These are phyloP conservation scores for Draba incana DNA, from an alignment of 345 rosid species.

Conservation along the genomic window DNA sequence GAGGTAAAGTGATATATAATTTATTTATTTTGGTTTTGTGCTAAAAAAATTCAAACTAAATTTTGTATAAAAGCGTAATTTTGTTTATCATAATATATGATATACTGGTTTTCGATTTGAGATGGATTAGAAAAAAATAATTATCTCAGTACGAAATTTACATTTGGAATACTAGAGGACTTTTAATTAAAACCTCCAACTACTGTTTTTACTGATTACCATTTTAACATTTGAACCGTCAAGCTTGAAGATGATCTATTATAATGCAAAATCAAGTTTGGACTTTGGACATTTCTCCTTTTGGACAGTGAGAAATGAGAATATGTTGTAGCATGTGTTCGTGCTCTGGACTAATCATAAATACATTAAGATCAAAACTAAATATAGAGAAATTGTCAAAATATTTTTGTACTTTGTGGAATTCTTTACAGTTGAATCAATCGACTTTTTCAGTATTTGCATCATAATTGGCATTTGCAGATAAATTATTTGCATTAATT, in stretches of 20 bases:
- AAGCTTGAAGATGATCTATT: constrained; percentile 18
- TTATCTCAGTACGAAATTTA: too few relatives aligned
- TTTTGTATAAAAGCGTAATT: too few relatives aligned
- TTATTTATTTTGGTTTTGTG: too few relatives aligned
- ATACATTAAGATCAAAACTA: background rate
- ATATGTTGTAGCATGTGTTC: background rate
- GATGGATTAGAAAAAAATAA: too few relatives aligned
- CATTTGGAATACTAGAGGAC: too few relatives aligned
- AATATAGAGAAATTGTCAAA: too few relatives aligned
- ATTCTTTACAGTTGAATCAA: constrained; percentile 7
- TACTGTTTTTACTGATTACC: too few relatives aligned
- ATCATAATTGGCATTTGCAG: constrained; percentile 12
- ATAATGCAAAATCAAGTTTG: background rate
- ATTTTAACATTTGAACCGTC: background rate
- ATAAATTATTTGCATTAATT: background rate
- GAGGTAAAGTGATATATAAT: too few relatives aligned
- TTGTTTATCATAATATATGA: too few relatives aligned
- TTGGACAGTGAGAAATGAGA: constrained; percentile 6
- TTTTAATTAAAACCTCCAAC: too few relatives aligned
- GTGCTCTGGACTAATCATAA: background rate
- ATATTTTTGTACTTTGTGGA: background rate
- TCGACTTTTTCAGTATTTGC: constrained; percentile 12
- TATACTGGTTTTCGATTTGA: too few relatives aligned
- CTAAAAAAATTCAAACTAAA: too few relatives aligned
- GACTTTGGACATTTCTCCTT: constrained; percentile 13